Conservation (phyloP, 2,329 filamentous ascomycete species). For the Orbilia quercus region DNA sequence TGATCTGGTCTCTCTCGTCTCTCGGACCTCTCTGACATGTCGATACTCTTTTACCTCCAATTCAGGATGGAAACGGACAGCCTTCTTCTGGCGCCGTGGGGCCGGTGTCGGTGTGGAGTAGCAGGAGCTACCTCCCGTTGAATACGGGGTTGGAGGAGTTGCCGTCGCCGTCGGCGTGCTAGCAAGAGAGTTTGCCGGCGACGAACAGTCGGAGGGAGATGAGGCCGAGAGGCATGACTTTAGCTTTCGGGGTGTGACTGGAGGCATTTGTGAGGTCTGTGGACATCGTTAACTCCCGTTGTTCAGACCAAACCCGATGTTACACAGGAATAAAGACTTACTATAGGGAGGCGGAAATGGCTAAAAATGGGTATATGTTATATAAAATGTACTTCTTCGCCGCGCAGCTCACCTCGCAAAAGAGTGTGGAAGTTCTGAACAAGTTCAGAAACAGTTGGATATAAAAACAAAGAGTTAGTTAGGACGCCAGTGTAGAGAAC, state of each 20-base stretch:
- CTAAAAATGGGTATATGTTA: slow-evolving; percentile 5
- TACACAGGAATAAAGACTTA: slow-evolving; percentile 22
- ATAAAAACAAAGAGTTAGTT: slow-evolving; percentile 34
- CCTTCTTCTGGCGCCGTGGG: slow-evolving; percentile 41
- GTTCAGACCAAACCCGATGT: not conserved
- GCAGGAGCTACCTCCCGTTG: slow-evolving; percentile 45
- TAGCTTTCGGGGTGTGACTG: slow-evolving; percentile 52
- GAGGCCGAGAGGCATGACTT: slow-evolving; percentile 53
- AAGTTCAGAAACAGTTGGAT: slow-evolving; percentile 57
- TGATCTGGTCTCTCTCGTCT: slow-evolving; percentile 41
- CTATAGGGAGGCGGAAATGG: slow-evolving; percentile 11
- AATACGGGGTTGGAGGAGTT: slow-evolving; percentile 52
- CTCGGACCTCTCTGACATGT: slow-evolving; percentile 45
- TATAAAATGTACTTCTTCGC: slow-evolving; percentile 24
- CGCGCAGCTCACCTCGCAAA: slow-evolving; percentile 45
- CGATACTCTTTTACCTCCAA: slow-evolving; percentile 48
- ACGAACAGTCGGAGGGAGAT: slow-evolving; percentile 55
- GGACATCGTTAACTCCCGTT: not conserved
- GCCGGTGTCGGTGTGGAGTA: slow-evolving; percentile 51
- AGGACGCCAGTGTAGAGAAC: slow-evolving; percentile 50
- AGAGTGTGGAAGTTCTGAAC: slow-evolving; percentile 56
- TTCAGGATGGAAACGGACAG: slow-evolving; percentile 52
- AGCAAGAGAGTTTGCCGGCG: slow-evolving; percentile 46
- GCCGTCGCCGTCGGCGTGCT: slow-evolving; percentile 45
- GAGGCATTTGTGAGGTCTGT: slow-evolving; percentile 44